Evolutionary conservation across 2,329 filamentous ascomycete species (phyloP).

Genomic region (Geosmithia flava): DNA sequence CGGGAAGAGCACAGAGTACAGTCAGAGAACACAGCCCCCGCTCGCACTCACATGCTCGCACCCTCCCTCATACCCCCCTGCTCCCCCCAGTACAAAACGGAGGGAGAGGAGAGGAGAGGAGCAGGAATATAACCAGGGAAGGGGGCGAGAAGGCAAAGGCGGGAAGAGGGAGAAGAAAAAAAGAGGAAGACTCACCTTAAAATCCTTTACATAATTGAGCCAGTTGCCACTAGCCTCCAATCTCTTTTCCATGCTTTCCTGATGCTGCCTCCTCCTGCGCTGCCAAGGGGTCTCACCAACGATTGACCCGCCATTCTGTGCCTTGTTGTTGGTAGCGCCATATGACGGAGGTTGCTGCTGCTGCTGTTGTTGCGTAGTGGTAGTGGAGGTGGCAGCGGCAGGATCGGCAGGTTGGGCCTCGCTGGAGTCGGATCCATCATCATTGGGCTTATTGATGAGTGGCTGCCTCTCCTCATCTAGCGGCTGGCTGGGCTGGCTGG

Average conservation of each 20-base stretch:
- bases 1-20: too few relatives aligned
- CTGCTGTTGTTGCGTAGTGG: background rate
- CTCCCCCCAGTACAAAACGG: too few relatives aligned
- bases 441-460: background rate
- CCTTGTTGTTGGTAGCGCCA: constrained; percentile 8
- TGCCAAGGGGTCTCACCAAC: constrained; percentile 41
- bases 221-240: constrained; percentile 66
- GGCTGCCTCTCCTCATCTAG: background rate
- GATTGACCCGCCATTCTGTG: constrained; percentile 9
- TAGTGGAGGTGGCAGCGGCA: too few relatives aligned
- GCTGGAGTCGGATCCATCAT: background rate
- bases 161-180: background rate
- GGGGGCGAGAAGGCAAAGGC: background rate
- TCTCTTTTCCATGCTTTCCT: constrained; percentile 42
- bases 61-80: too few relatives aligned
- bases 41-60: too few relatives aligned
- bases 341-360: background rate
- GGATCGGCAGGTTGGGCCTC: background rate
- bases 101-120: too few relatives aligned
- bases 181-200: constrained; percentile 31
- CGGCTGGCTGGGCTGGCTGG: background rate
- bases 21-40: too few relatives aligned
- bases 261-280: constrained; percentile 27
- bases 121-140: too few relatives aligned
- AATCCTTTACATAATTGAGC: constrained; percentile 65